Base-by-base conservation (phyloP, 768 basidiomycete species). In the Lactifluus pinguis region DNA sequence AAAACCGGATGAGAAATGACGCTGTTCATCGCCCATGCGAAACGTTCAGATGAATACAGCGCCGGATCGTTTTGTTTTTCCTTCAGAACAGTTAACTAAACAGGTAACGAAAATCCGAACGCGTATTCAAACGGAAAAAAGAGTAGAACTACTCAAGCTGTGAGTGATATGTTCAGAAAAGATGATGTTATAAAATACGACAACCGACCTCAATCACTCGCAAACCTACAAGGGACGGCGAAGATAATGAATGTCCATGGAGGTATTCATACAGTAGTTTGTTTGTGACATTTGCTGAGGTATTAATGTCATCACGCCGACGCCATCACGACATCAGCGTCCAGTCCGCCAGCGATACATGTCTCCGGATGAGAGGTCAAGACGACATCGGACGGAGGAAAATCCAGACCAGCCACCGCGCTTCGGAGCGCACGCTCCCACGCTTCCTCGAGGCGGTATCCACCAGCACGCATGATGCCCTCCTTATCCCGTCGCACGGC, bases 391-490 rank as follows among this genome's bases (percentile, higher is more conserved):
- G 39, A 49, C 30, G 57, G 49, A 36, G 15, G 1, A 34, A 59
- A 45, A 62, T 89, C 88, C 62, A 94, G 70, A 1, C 82, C 89
- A 41, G 84, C 84, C 25, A 93, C 85, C 6, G 89, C 86, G 65
- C 72, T 82, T 59, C 86, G 75, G 59, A 95, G 69, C 13, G 89
- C 90, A 57, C 92, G 78, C 67, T 87, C 86, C 92, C 92, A 94
- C 48, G 87, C 89, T 70, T 94, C 88, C 62, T 89, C 84, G 4
- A 90, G 76, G 63, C 75, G 77, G 69, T 92, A 95, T 9, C 92
- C 92, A 9, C 91, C 92, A 21, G 83, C 91, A 47, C 85, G 77
- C 86, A 87, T 88, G 65, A 86, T 83, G 14, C 86, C 87, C 62
- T 88, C 88, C 59, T 82, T 73, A 69, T 92, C 89, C 66, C 81